phyloP scores from a whole-genome alignment of 148 eudicot species.

The Fagopyrum tataricum region DNA sequence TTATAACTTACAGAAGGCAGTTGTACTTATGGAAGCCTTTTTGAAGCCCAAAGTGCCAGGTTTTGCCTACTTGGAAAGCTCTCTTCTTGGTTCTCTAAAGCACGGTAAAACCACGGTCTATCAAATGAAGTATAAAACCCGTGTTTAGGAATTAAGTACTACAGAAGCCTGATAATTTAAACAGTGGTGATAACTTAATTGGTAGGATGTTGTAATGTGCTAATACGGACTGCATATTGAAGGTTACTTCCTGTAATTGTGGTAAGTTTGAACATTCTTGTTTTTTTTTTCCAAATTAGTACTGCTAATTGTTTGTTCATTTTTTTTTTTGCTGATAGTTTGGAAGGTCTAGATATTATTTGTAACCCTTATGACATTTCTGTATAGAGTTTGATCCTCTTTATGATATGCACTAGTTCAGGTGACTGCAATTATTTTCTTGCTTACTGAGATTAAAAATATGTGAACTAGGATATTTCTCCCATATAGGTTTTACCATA shows the following conservation, averaged over 20 bases:
- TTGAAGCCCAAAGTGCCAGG: not conserved
- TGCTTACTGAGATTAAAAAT: too few relatives aligned
- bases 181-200: not conserved
- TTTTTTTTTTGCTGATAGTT: not conserved
- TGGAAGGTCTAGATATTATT: not conserved
- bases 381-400: not conserved
- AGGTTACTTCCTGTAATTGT: not conserved
- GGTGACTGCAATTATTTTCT: not conserved
- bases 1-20: not conserved
- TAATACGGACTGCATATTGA: not conserved
- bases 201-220: too few relatives aligned
- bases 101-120: not conserved
- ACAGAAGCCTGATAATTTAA: not conserved
- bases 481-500: too few relatives aligned
- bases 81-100: not conserved
- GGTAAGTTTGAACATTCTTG: not conserved
- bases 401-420: not conserved
- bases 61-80: not conserved
- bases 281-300: not conserved
- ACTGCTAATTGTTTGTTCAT: not conserved
- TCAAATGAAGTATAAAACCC: not conserved
- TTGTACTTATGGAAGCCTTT: not conserved
- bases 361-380: not conserved
- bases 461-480: too few relatives aligned
- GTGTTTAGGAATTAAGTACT: not conserved